These are phyloP conservation scores for Lactifluus echinatus DNA, from an alignment of 768 basidiomycete species.

Conservation along the genomic window DNA sequence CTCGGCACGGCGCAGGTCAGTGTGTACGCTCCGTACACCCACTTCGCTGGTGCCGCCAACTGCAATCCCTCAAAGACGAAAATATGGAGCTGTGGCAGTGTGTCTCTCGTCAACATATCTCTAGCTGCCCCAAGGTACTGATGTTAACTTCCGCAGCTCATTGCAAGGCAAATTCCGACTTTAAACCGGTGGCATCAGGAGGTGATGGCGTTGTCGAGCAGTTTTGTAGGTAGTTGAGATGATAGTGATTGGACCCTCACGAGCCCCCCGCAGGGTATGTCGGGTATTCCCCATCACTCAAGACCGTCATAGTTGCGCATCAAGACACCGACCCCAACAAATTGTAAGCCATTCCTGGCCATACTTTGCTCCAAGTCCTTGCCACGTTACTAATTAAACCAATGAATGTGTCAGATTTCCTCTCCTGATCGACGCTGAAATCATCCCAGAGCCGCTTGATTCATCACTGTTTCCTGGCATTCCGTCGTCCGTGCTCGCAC, in stretches of 20 bases:
- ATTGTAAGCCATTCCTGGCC: conserved; percentile 22
- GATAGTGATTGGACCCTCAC: background rate
- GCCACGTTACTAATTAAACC: background rate
- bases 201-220: conserved; percentile 37
- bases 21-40: conserved; percentile 26
- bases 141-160: conserved; percentile 27
- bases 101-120: background rate
- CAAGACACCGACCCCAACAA: conserved; percentile 31
- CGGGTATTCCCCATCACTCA: conserved; percentile 37
- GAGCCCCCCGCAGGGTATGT: conserved; percentile 39
- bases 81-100: conserved; percentile 28
- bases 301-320: conserved; percentile 31
- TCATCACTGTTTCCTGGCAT: conserved; percentile 44
- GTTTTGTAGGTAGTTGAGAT: conserved; percentile 30
- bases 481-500: conserved; percentile 33
- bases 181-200: conserved; percentile 40
- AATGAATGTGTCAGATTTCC: conserved; percentile 24
- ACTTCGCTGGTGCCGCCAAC: conserved; percentile 29
- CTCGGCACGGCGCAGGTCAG: conserved; percentile 24
- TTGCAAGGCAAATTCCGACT: conserved; percentile 41
- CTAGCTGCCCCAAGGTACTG: background rate
- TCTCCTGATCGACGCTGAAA: conserved; percentile 35
- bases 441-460: conserved; percentile 30
- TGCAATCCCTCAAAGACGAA: conserved; percentile 24
- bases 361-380: too few relatives aligned